Base-by-base conservation (phyloP, 1,139 yeast species). In the Sugiyamaella japonica region DNA sequence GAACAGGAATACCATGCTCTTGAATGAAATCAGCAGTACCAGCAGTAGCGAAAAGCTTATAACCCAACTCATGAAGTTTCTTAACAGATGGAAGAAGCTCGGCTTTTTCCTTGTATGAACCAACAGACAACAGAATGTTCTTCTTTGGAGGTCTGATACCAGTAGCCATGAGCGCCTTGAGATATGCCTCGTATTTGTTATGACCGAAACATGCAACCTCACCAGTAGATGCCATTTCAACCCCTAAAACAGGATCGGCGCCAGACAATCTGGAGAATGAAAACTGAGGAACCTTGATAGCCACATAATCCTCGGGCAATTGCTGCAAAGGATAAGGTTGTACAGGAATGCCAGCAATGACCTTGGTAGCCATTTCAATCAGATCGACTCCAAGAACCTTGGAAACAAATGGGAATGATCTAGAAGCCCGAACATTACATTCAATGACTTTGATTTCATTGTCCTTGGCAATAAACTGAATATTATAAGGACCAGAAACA, bases 161-260 rank as follows among this genome's bases (percentile, higher is more conserved):
- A 59, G 98, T 89, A 15, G 99, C 90, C 59, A 93, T 79, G 72
- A 93, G 81, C 39, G 98, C 87, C 76, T 95, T 93, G 75, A 95
- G 76, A 76, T 95, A 95, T 32, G 99, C 99, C 76, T 95, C 99
- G 69, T 90, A 90, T 75, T 93, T 91, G 80, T 93, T 86, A 70
- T 80, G 89, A 68, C 99, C 99, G 71, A 95, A 91, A 61, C 95
- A 84, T 52, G 99, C 99, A 68, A 93, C 99, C 76, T 93, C 99
- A 81, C 99, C 99, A 60, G 99, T 93, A 28, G 98, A 91, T 38
- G 99, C 98, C 99, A 93, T 93, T 76, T 93, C 99, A 64, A 93
- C 99, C 75, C 99, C 99, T 64, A 93, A 80, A 59, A 93, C 90
- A 53, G 99, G 99, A 73, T 93, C 99, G 58, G 99, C 99, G 66